Evolutionary conservation across 2,329 filamentous ascomycete species (phyloP).

Genomic region (Hypoxylon rubiginosum): DNA sequence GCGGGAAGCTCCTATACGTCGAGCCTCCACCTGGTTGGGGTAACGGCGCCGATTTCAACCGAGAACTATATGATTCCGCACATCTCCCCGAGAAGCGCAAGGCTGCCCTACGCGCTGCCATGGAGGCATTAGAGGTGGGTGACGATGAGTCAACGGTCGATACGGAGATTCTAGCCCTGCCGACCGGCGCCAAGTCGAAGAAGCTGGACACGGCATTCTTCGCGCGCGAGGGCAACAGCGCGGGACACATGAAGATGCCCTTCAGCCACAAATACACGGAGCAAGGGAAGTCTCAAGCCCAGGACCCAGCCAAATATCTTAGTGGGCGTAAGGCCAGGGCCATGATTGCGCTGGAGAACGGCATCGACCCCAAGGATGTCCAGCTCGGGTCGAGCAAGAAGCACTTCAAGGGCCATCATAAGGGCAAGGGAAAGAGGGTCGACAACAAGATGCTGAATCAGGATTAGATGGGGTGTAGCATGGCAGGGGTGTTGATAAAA

Average conservation of each 20-base stretch:
- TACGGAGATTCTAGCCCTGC: conserved; percentile 65
- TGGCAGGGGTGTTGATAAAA: not conserved
- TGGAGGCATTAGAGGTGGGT: conserved; percentile 61
- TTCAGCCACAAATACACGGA: conserved; percentile 92
- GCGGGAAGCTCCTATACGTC: conserved; percentile 92
- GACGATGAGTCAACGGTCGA: conserved; percentile 54
- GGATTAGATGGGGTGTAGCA: conserved; percentile 53
- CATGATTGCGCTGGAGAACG: conserved; percentile 86
- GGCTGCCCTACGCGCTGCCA: conserved; percentile 68
- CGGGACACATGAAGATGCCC: conserved; percentile 79
- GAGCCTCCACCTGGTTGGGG: conserved; percentile 84
- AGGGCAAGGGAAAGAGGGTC: conserved; percentile 68
- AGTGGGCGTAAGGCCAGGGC: conserved; percentile 86
- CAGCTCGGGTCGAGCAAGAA: conserved; percentile 80
- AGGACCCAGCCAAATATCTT: conserved; percentile 73
- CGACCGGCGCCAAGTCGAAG: conserved; percentile 79
- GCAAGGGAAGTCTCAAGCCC: conserved; percentile 70
- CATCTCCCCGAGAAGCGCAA: conserved; percentile 88
- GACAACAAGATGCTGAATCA: conserved; percentile 49
- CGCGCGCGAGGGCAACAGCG: conserved; percentile 61
- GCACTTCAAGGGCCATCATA: conserved; percentile 87
- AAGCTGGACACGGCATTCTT: conserved; percentile 94
- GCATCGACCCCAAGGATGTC: conserved; percentile 85
- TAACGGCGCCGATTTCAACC: conserved; percentile 84
- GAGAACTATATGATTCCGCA: conserved; percentile 84